Evolutionary conservation across 345 rosid genomes (phyloP).

Genomic region (Aquilaria malaccensis): DNA sequence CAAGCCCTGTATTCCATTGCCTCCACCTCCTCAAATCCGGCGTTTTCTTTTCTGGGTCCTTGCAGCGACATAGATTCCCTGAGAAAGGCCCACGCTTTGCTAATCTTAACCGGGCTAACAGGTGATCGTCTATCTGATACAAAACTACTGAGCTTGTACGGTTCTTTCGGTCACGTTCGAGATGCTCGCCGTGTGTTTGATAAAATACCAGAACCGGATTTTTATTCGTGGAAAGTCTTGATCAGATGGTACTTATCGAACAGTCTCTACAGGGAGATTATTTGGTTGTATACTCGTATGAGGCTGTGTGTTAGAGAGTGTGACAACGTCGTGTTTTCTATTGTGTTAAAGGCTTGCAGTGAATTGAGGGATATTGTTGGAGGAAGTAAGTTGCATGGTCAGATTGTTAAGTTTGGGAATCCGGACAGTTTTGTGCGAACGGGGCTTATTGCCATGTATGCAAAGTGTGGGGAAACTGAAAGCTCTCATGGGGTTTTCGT

Average conservation of each 20-base stretch:
- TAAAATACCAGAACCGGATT: constrained; percentile 56
- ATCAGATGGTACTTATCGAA: constrained; percentile 59
- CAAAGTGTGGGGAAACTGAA: constrained; percentile 47
- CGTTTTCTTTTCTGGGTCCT: constrained; percentile 33
- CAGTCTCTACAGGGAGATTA: constrained; percentile 27
- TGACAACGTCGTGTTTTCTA: constrained; percentile 51
- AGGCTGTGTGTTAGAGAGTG: constrained; percentile 19
- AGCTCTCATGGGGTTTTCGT: constrained; percentile 45
- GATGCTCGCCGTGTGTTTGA: constrained; percentile 72
- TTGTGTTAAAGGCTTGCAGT: constrained; percentile 63
- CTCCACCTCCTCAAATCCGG: constrained; percentile 22
- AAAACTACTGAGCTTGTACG: constrained; percentile 56
- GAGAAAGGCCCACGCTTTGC: constrained; percentile 32
- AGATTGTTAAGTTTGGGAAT: constrained; percentile 42
- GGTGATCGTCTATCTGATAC: constrained; percentile 40
- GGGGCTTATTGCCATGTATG: constrained; percentile 81
- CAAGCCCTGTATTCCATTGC: constrained; percentile 14
- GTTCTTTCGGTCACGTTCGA: constrained; percentile 36
- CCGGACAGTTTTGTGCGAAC: constrained; percentile 52
- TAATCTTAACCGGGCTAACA: constrained; percentile 39
- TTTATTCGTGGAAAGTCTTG: constrained; percentile 66
- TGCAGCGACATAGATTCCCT: constrained; percentile 42
- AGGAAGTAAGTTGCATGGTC: constrained; percentile 63
- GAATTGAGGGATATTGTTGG: constrained; percentile 39
- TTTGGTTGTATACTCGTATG: constrained; percentile 33